Evolutionary conservation across 306 rosid genomes (phyloP).

Genomic region (Castanea sativa): DNA sequence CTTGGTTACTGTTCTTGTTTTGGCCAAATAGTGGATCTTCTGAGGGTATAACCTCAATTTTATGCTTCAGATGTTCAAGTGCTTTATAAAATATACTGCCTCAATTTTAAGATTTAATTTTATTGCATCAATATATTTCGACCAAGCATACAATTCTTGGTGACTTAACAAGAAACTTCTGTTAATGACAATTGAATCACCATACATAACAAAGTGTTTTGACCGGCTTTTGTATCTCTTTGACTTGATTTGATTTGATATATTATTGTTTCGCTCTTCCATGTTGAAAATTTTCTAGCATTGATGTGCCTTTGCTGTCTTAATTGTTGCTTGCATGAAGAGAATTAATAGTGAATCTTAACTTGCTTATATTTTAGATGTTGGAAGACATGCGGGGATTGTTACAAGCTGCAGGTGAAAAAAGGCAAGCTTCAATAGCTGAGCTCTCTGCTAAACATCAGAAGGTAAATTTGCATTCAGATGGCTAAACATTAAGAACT

Average conservation of each 20-base stretch:
- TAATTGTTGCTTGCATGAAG: background rate
- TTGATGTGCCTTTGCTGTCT: conserved; percentile 3
- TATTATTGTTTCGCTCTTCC: background rate
- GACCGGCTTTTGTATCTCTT: background rate
- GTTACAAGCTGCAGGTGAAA: conserved; percentile 89
- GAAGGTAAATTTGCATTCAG: conserved; percentile 49
- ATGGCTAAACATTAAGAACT: background rate
- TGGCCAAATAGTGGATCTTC: conserved; percentile 9
- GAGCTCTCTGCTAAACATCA: conserved; percentile 92
- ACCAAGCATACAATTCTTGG: background rate
- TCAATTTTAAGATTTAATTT: background rate
- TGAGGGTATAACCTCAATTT: background rate
- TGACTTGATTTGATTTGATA: background rate
- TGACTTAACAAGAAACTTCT: background rate
- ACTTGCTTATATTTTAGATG: conserved; percentile 48
- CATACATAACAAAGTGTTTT: background rate
- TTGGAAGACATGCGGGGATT: conserved; percentile 74
- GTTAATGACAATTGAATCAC: background rate
- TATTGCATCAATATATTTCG: background rate
- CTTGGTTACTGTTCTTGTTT: background rate
- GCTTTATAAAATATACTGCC: background rate
- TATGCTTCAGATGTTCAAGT: background rate
- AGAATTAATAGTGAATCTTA: background rate
- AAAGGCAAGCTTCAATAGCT: conserved; percentile 76
- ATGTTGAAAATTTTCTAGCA: background rate